phyloP scores from a whole-genome alignment of 2,329 filamentous ascomycete genomes.

The Trichoderma arundinaceum region DNA sequence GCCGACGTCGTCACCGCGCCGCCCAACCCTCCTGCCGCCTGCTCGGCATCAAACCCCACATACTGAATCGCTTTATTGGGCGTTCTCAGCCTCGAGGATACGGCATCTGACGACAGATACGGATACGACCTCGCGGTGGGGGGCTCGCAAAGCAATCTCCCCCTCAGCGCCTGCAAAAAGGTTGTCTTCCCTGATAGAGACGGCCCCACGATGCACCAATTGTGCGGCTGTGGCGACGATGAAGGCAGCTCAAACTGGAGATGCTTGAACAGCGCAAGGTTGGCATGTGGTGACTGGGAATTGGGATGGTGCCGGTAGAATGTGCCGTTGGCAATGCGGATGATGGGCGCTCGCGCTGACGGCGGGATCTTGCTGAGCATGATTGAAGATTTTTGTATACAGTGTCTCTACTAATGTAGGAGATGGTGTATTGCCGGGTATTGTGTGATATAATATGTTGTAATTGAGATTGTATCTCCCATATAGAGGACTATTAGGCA shows the following conservation, averaged over 20 bases:
- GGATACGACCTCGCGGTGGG: slow-evolving; percentile 79
- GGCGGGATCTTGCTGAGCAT: slow-evolving; percentile 46
- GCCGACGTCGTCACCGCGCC: slow-evolving; percentile 69
- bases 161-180: slow-evolving; percentile 78
- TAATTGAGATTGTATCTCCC: not conserved
- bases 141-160: slow-evolving; percentile 76
- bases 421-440: too few species aligned
- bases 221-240: slow-evolving; percentile 55
- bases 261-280: slow-evolving; percentile 74
- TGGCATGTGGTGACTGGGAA: slow-evolving; percentile 55
- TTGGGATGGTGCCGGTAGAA: slow-evolving; percentile 80
- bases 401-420: too few species aligned
- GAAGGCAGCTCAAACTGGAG: slow-evolving; percentile 74
- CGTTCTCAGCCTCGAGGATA: slow-evolving; percentile 61
- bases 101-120: slow-evolving; percentile 69
- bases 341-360: slow-evolving; percentile 58
- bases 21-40: slow-evolving; percentile 54
- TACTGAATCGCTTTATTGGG: slow-evolving; percentile 77
- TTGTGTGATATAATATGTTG: too few species aligned
- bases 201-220: slow-evolving; percentile 86
- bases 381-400: not conserved
- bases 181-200: slow-evolving; percentile 81
- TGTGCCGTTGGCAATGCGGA: slow-evolving; percentile 77
- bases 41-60: slow-evolving; percentile 85
- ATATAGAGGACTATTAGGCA: too few species aligned